phyloP scores from a whole-genome alignment of 2,329 filamentous ascomycete genomes.

The Pseudohalonectria lignicola region DNA sequence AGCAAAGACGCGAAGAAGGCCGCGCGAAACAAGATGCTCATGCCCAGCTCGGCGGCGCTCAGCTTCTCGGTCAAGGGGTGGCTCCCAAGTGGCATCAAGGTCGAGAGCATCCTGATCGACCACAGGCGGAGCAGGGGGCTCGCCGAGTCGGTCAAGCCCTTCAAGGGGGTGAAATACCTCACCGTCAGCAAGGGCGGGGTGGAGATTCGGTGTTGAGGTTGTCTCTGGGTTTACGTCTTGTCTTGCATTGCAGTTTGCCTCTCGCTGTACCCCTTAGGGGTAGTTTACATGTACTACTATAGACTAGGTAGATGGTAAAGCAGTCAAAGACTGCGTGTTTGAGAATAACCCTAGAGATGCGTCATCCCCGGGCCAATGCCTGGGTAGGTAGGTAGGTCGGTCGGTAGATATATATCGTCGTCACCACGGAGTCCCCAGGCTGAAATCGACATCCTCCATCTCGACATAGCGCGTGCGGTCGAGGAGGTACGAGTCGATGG shows the following conservation, averaged over 20 bases:
- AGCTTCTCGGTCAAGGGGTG: constrained; percentile 63
- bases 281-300: too few species aligned
- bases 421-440: too few species aligned
- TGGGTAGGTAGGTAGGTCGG: too few species aligned
- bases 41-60: constrained; percentile 68
- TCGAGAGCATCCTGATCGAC: constrained; percentile 58
- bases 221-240: not conserved
- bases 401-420: too few species aligned
- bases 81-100: constrained; percentile 55
- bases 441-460: too few species aligned
- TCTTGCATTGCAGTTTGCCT: too few species aligned
- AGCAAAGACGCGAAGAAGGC: constrained; percentile 39
- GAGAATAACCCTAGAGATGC: too few species aligned
- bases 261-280: too few species aligned
- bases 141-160: constrained; percentile 81
- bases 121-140: constrained; percentile 75
- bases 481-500: constrained; percentile 9
- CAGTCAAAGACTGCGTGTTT: too few species aligned
- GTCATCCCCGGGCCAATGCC: too few species aligned
- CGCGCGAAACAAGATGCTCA: constrained; percentile 62
- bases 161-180: constrained; percentile 96
- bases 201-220: constrained; percentile 45
- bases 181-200: constrained; percentile 60
- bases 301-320: too few species aligned
- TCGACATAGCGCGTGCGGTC: too few species aligned